Evolutionary conservation across 2,329 filamentous ascomycete genomes (phyloP), one percentile per base, ranked within the genome.

Genomic region (Fusarium sp.): DNA sequence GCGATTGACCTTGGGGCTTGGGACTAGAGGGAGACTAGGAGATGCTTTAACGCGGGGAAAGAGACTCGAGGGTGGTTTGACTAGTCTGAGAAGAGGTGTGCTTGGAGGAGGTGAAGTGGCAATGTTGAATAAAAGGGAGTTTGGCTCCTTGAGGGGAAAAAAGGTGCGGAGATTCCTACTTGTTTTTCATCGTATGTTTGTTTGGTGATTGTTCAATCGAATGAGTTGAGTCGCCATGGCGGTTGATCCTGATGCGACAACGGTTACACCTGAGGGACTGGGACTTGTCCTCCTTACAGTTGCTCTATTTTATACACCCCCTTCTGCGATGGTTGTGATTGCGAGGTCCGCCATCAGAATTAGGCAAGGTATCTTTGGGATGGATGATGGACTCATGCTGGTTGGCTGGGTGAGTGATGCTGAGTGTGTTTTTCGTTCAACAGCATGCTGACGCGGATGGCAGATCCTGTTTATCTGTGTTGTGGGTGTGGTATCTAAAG

Each of bases 351-450:
- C 38, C 23, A 29, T 60, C 5, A 60, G 65, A 7, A 6, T 51
- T 0, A 62, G 33, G 18, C 38, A 71, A 27, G 33, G 31, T 2
- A 14, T 64, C 0, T 71, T 71, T 14, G 68, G 65, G 3, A 36
- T 49, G 0, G 69, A 71, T 9, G 69, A 71, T 55, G 55, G 49
- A 0, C 57, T 71, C 1, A 71, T 71, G 69, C 29, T 71, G 10
- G 2, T 58, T 14, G 69, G 69, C 8, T 71, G 69, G 69, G 69
- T 71, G 6, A 42, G 56, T 50, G 14, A 4, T 49, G 6, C 25
- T 18, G 13, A 9, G 7, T 25, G 10, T 9, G 8, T 5, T 6
- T 8, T 7, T 58, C 16, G 9, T n/a, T 4, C 6, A 2, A n/a
- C 13, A 4, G 14, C 1, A 8, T n/a, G 6, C 42, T 40, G 59